Evolutionary conservation across 371 early-diverging fungal species (phyloP).

Genomic region (Mortierella sp.): DNA sequence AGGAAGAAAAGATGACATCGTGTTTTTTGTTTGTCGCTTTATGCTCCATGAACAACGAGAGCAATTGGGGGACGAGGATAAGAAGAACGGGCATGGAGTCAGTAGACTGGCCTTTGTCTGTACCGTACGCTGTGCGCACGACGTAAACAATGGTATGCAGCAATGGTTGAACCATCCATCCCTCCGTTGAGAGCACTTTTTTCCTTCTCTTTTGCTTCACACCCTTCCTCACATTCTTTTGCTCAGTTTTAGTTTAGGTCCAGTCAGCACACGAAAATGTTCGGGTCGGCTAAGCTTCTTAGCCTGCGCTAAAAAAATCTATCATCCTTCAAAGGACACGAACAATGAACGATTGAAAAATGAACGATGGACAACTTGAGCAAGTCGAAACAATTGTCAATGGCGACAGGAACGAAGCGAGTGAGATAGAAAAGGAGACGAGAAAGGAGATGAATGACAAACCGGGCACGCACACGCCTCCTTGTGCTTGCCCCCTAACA

Average conservation of each 20-base stretch:
- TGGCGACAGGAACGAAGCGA: not conserved
- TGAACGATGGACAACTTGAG: not conserved
- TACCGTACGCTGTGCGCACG: not conserved
- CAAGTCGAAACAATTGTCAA: too few species aligned
- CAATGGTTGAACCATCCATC: too few species aligned
- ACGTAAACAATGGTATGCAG: not conserved
- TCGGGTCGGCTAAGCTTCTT: conserved; percentile 9
- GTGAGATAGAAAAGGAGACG: not conserved
- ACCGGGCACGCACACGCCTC: not conserved
- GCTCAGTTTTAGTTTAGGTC: not conserved
- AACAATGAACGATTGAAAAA: too few species aligned
- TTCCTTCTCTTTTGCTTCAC: not conserved
- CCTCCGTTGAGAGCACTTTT: not conserved
- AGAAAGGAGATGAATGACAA: not conserved
- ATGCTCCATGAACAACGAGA: too few species aligned
- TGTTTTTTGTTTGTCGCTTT: too few species aligned
- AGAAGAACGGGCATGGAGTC: not conserved
- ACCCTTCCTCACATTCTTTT: not conserved
- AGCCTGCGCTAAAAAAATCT: too few species aligned
- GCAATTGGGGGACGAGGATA: too few species aligned
- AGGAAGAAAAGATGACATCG: too few species aligned
- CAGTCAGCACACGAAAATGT: not conserved
- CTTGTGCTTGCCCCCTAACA: not conserved
- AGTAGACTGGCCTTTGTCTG: not conserved
- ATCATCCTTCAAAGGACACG: too few species aligned